phyloP scores from a whole-genome alignment of 768 basidiomycete species.

The Candolleomyces efflorescens region DNA sequence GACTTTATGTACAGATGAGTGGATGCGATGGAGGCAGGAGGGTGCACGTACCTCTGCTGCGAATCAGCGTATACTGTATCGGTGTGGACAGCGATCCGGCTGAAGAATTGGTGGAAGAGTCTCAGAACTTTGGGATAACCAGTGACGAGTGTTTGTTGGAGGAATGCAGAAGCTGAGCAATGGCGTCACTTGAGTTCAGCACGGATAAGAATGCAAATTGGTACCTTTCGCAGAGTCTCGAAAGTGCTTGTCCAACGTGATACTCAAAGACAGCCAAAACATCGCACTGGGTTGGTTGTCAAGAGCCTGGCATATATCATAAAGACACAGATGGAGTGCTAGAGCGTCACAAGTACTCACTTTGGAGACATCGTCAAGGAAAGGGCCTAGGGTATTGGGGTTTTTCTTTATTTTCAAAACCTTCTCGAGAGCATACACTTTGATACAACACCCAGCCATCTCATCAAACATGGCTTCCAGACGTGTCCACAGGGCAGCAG shows the following conservation, averaged over 20 bases:
- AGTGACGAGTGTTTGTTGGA: slow-evolving; percentile 83
- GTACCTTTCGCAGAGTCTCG: slow-evolving; percentile 78
- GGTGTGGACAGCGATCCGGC: slow-evolving; percentile 91
- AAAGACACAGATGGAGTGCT: not conserved
- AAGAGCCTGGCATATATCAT: slow-evolving; percentile 46
- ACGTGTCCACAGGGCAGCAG: slow-evolving; percentile 73
- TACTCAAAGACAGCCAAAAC: slow-evolving; percentile 85
- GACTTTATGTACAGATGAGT: slow-evolving; percentile 39
- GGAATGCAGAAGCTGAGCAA: slow-evolving; percentile 73
- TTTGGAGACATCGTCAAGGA: slow-evolving; percentile 94
- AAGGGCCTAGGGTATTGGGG: slow-evolving; percentile 65
- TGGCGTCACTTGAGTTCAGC: not conserved
- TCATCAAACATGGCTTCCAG: slow-evolving; percentile 84
- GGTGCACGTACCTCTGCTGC: slow-evolving; percentile 66
- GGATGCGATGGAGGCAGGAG: not conserved
- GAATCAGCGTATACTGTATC: slow-evolving; percentile 86
- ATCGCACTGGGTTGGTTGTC: slow-evolving; percentile 89
- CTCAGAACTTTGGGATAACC: slow-evolving; percentile 87
- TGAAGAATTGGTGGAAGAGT: slow-evolving; percentile 95
- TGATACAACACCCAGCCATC: slow-evolving; percentile 87
- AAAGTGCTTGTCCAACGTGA: slow-evolving; percentile 76
- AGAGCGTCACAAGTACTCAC: slow-evolving; percentile 29
- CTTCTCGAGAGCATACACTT: slow-evolving; percentile 95
- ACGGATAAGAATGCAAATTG: not conserved
- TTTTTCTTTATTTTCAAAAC: slow-evolving; percentile 90